These are phyloP conservation scores for Leishmania arabica DNA, from an alignment of 208 protist species.

Conservation along the genomic window DNA sequence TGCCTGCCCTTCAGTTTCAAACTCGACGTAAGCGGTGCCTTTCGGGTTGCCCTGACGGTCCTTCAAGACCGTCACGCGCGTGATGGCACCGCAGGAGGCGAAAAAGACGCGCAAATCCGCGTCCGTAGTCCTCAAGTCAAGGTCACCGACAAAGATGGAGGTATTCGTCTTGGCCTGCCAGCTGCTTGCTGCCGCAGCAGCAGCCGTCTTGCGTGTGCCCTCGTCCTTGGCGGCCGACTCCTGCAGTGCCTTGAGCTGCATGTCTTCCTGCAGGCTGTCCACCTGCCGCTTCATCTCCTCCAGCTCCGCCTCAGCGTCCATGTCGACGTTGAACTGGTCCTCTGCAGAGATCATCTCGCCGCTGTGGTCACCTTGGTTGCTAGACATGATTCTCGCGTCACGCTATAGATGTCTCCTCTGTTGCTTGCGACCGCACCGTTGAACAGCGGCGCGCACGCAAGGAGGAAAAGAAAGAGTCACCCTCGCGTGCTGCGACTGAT, in stretches of 20 bases:
- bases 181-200: slow-evolving; percentile 9
- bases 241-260: slow-evolving; percentile 81
- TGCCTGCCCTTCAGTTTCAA: slow-evolving; percentile 85
- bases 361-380: slow-evolving; percentile 19
- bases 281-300: slow-evolving; percentile 83
- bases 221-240: slow-evolving; percentile 84
- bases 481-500: neutral
- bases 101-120: slow-evolving; percentile 94
- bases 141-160: slow-evolving; percentile 93
- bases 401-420: neutral
- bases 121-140: slow-evolving; percentile 88
- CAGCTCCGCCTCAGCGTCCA: slow-evolving; percentile 73
- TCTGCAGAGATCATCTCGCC: slow-evolving; percentile 27
- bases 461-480: neutral
- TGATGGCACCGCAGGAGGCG: slow-evolving; percentile 83
- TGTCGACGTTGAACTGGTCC: slow-evolving; percentile 46
- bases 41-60: slow-evolving; percentile 92
- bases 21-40: slow-evolving; percentile 94
- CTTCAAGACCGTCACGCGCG: slow-evolving; percentile 90
- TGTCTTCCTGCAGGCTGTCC: slow-evolving; percentile 84
- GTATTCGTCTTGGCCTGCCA: slow-evolving; percentile 53
- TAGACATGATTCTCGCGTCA: slow-evolving; percentile 20
- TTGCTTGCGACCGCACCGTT: neutral
- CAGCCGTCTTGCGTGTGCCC: slow-evolving; percentile 72
- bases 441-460: slow-evolving; percentile 8